Evolutionary conservation across 331 rosid genomes (phyloP), one percentile per base, ranked within the genome.

Genomic region (Spiraea crenata): DNA sequence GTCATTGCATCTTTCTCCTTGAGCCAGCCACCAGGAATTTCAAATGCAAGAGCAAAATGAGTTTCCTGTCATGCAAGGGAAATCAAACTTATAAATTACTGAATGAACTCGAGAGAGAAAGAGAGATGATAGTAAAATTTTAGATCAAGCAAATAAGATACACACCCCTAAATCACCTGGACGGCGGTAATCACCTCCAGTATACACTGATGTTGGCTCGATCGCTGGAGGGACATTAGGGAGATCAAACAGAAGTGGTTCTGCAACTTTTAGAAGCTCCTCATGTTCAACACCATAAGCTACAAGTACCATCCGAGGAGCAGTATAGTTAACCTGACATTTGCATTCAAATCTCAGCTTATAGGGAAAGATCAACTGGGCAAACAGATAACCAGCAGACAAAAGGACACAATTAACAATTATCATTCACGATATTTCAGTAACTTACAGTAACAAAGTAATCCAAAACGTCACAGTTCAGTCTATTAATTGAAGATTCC

Each of bases 281-380:
- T 89, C 92, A 47, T 95, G 97, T 70, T 89, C 97, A 86, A 95
- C 96, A 74, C 96, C 99, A 76, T 88, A 91, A 62, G 93, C 99
- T 41, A 95, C 93, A 77, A 95, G 89, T 51, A 91, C 96, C 61
- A 91, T 84, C 72, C 92, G 85, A 40, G 96, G 80, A 44, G 96
- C 96, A 13, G 96, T 86, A 75, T 89, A 95, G 76, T 95, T 91
- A 73, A 86, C 92, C 99, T 95, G 84, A 72, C 79, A 77, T 64
- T 61, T 55, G 65, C 76, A 79, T 74, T 64, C 38, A 50, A 44
- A 50, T 63, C 49, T 25, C 54, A 67, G 68, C 63, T 69, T 47
- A 73, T 46, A 72, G 44, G 38, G 67, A 60, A 44, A 6, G 31
- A 37, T 71, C 47, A 39, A 67, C 14, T n/a, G 69, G 6, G 59